A percentile compares a stretch with the other conserved stretches of the same genome.
These are phyloP conservation scores for Gonapodya prolifera DNA, from an alignment of 192 early-diverging fungal species.

Conservation along the genomic window DNA sequence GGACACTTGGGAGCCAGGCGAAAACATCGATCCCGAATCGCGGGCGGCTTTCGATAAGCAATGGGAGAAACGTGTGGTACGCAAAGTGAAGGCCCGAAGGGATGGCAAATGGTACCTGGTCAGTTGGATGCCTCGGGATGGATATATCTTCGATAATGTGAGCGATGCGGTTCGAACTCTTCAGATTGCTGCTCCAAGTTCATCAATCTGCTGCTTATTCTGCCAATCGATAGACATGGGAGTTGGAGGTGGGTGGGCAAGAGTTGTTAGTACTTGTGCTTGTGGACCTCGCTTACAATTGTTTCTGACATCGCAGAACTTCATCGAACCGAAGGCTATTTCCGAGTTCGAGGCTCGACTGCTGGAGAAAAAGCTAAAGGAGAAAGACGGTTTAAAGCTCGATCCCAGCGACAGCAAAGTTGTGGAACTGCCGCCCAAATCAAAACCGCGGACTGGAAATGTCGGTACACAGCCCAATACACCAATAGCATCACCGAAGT, in stretches of 20 bases:
- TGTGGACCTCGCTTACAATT: no score
- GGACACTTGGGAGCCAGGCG: background rate
- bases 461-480: no score
- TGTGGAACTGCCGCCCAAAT: no score
- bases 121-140: background rate
- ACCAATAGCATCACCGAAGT: no score
- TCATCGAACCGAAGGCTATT: background rate
- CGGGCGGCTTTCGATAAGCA: background rate
- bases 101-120: background rate
- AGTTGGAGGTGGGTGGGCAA: background rate
- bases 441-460: no score
- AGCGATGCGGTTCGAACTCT: background rate
- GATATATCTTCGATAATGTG: background rate
- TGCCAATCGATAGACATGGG: background rate
- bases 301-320: background rate
- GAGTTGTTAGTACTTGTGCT: background rate
- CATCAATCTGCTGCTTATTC: background rate
- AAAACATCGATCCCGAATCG: background rate
- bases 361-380: background rate
- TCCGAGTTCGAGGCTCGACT: background rate
- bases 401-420: no score
- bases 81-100: background rate
- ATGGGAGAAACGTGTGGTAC: background rate
- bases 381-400: no score
- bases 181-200: background rate